Base-by-base conservation (phyloP, 805 yeast genomes). In the Candida germanica region DNA sequence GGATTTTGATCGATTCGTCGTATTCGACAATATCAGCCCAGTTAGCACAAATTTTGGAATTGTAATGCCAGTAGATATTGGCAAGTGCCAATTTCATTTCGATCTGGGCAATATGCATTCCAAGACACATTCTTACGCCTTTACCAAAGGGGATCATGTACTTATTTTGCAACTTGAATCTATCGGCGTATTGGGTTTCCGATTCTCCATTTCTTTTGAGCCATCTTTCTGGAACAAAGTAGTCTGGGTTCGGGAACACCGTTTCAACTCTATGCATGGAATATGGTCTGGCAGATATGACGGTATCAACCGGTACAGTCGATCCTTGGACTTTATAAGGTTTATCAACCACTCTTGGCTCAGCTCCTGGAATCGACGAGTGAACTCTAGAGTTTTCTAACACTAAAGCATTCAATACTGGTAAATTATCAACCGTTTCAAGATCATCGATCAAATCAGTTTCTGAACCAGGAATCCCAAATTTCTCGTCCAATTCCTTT, bases 101-200 rank as follows among this genome's bases (percentile, higher is more conserved):
- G 27, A 75, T 73, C 13, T 74, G 56, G 0, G 88, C 88, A 26
- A 83, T 53, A 50, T 82, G 69, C 77, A 78, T 72, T 1, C 91
- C 89, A 36, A 81, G 60, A 49, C 91, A 83, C 87, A 81, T 80
- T 44, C 87, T 61, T 14, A 79, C 66, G 3, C 89, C 91, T 26
- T 78, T 73, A 1, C 89, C 88, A 61, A 83, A 83, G 1, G 83
- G 79, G 70, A 81, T 72, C 68, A 80, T 73, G 46, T 66, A 65
- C 35, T 62, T 68, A 38, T 68, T 65, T 76, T 79, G 80, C 6
- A 35, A 36, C 35, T 58, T 66, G 22, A 72, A 48, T 26, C 80
- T 50, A 5, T 38, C 43, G 5, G 49, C 49, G 49, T 52, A 71
- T 3, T 57, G 63, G 2, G 27, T 46, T 2, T 35, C 46, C 11